Evolutionary conservation across 2,329 filamentous ascomycete species (phyloP).

Genomic region (Colletotrichum agaves): DNA sequence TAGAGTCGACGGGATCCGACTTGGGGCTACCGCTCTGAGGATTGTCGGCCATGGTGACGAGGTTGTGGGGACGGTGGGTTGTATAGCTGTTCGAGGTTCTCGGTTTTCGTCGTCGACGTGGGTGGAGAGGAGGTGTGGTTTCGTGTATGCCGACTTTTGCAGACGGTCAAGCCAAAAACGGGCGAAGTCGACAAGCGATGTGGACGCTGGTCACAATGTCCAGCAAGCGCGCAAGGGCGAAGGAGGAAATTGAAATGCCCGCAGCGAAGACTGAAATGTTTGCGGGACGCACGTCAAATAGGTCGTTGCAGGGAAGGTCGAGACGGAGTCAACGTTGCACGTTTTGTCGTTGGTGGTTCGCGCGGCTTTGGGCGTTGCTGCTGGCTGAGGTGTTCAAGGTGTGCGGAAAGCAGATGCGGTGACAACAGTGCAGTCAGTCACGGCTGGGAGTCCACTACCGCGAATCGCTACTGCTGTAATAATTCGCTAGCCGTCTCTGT

Average conservation of each 20-base stretch:
- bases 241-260: not conserved
- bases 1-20: constrained; percentile 49
- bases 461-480: not conserved
- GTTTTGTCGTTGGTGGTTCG: not conserved
- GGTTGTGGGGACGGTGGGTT: not conserved
- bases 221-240: not conserved
- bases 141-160: constrained; percentile 15
- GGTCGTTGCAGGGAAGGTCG: not conserved
- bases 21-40: constrained; percentile 54
- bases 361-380: not conserved
- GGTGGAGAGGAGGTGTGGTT: constrained; percentile 10
- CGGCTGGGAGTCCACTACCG: not conserved
- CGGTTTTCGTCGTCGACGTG: constrained; percentile 2
- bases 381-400: not conserved
- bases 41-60: constrained; percentile 56
- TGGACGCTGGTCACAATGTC: not conserved
- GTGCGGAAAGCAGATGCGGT: constrained; percentile 20
- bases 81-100: not conserved
- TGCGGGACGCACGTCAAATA: not conserved
- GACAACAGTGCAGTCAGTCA: constrained; percentile 7
- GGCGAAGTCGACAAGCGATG: constrained; percentile 4
- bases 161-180: constrained; percentile 1
- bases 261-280: not conserved
- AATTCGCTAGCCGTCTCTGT: not conserved
- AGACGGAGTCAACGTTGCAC: not conserved